These are phyloP conservation scores for Selaginella moellendorffii DNA, from an alignment of 75 land plant genomes.

Conservation along the genomic window DNA sequence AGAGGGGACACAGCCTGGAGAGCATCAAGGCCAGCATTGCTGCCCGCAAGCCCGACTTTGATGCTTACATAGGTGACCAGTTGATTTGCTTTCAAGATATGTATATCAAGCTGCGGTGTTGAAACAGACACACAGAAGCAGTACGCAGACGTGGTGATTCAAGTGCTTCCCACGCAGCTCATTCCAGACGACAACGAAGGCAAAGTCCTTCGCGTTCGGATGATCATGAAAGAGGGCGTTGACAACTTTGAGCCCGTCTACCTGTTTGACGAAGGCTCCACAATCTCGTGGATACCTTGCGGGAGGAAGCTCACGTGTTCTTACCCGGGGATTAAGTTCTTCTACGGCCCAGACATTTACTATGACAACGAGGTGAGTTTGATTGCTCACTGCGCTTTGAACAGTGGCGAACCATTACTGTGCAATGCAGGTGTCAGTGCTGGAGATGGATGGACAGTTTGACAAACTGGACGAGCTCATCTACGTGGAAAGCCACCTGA, in stretches of 20 bases:
- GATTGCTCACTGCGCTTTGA: too few relatives aligned
- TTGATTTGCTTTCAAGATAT: not conserved
- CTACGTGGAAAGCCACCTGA: constrained; percentile 91
- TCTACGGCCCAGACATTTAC: constrained; percentile 84
- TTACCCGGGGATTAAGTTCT: constrained; percentile 96
- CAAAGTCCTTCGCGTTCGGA: constrained; percentile 61
- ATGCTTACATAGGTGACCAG: constrained; percentile 46
- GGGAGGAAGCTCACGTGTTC: constrained; percentile 97
- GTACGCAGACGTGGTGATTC: constrained; percentile 86
- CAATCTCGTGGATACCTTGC: constrained; percentile 90
- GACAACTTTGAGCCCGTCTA: constrained; percentile 72
- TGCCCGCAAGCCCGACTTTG: constrained; percentile 89
- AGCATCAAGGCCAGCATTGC: constrained; percentile 93
- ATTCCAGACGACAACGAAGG: constrained; percentile 90
- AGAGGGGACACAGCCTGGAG: constrained; percentile 82
- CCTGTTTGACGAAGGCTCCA: constrained; percentile 89
- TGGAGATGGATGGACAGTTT: constrained; percentile 98
- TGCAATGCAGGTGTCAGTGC: constrained; percentile 56
- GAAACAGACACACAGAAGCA: constrained; percentile 87
- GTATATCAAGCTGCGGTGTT: too few relatives aligned
- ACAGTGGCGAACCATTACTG: too few relatives aligned
- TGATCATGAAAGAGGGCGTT: constrained; percentile 92
- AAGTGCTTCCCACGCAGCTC: constrained; percentile 77
- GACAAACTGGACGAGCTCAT: constrained; percentile 92
- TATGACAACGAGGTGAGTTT: constrained; percentile 75